Base-by-base conservation (phyloP, 2,329 filamentous ascomycete species). In the Colletotrichum kahawae region DNA sequence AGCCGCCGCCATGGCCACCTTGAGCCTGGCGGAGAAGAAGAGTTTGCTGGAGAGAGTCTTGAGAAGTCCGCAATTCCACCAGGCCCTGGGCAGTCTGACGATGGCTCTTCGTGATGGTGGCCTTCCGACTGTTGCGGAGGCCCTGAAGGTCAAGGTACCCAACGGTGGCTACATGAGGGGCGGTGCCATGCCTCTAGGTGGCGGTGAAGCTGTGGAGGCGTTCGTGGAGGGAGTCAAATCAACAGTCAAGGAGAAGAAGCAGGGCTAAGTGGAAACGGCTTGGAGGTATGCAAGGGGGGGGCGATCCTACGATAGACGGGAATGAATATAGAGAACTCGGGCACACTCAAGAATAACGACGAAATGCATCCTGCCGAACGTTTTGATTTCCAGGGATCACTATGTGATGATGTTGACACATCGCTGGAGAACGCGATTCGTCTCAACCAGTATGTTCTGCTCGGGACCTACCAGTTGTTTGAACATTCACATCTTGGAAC, bases 211-310 rank as follows among this genome's bases (percentile, higher is more conserved):
- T 14, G 93, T 99, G 2, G 93, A 97, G 86, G 95, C 94, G 5
- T 99, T 99, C 84, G 90, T 99, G 27, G 92, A 97, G 71, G 97
- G 96, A 4, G 93, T 98, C 63, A 97, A 94, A 89, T 93, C 91
- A 85, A 93, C 92, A 7, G 93, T 95, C 1, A 90, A 94, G 85
- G 90, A 93, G 73, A 84, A 89, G 80, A 79, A 84, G 78, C 81
- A 72, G 63, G 69, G 48, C 14, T 68, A 63, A 43, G 24, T 34
- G 36, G 38, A 29, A 12, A 34, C 21, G 29, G 31, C n/a, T 24
- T 51, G 43, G 21, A 27, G 21, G 74, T n/a, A 18, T 21, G 38
- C 13, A 60, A 16, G 76, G 24, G 38, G 34, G 29, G 54, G 62
- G 48, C 33, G 54, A 74, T 74, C 59, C 59, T 65, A 29, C 16